phyloP scores from a whole-genome alignment of 2,329 filamentous ascomycete species.

The Calonectria montana region DNA sequence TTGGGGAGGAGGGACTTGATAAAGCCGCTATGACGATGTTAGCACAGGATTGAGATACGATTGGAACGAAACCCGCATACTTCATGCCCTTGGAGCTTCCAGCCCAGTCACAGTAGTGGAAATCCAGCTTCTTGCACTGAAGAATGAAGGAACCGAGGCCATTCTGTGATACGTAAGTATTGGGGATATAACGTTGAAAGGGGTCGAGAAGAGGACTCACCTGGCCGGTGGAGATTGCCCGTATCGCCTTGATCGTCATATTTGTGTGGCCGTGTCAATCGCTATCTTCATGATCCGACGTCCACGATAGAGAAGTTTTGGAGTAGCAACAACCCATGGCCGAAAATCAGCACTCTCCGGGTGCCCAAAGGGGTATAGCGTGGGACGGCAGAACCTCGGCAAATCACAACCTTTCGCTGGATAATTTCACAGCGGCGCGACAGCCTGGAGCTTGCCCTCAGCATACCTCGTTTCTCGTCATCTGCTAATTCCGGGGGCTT shows the following conservation, averaged over 20 bases:
- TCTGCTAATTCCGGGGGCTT: conserved; percentile 21
- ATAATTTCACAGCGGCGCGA: conserved; percentile 43
- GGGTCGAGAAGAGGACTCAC: conserved; percentile 51
- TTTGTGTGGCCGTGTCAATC: conserved; percentile 48
- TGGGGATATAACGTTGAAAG: neutral
- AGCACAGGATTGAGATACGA: conserved; percentile 29
- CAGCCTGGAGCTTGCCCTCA: conserved; percentile 27
- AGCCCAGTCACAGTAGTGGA: conserved; percentile 97
- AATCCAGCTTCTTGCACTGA: conserved; percentile 94
- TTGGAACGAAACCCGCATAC: conserved; percentile 58
- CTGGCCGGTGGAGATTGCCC: conserved; percentile 64
- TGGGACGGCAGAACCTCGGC: conserved; percentile 33
- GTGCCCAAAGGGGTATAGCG: conserved; percentile 44
- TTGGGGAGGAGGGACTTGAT: conserved; percentile 79
- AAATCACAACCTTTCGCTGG: conserved; percentile 23
- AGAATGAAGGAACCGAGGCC: conserved; percentile 96
- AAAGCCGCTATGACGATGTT: conserved; percentile 71
- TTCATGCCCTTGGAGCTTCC: conserved; percentile 97
- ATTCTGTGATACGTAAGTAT: conserved; percentile 70
- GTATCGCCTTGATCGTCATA: conserved; percentile 68
- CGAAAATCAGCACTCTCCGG: conserved; percentile 40
- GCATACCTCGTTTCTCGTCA: conserved; percentile 21
- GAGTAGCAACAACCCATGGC: conserved; percentile 22
- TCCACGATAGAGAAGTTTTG: conserved; percentile 33
- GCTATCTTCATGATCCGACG: conserved; percentile 44